Base-by-base conservation (phyloP, 768 basidiomycete genomes). In the Trametes villosa region DNA sequence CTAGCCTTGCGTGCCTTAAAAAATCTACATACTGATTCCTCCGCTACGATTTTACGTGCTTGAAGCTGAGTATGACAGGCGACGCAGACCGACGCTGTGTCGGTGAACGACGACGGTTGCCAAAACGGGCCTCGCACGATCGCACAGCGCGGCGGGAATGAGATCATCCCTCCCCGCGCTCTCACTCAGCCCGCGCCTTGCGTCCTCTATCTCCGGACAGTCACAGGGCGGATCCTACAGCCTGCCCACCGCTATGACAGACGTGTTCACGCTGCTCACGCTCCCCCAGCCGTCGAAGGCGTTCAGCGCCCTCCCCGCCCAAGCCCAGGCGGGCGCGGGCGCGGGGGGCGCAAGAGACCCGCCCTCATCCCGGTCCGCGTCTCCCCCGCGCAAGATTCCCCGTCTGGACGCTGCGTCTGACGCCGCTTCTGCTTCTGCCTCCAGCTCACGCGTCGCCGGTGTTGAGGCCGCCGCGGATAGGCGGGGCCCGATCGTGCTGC, bases 391-490 rank as follows among this genome's bases (percentile, higher is more conserved):
- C 74, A 91, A 92, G 79, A 83, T 83, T 59, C 81, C 86, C 62
- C 86, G 88, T 63, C 76, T 88, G 74, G 82, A 81, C 63, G 76
- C 77, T 67, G 86, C 88, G 78, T 84, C 82, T 74, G 88, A 90
- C 76, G 81, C 86, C 67, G 82, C 82, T 65, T 84, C 86, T 72
- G 84, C 82, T 65, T 84, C 86, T 72, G 83, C 86, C 66, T 85
- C 80, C 73, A 84, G 89, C 65, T 67, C 76, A 65, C 69, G 72
- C 22, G n/a, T 20, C 68, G 64, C 64, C 36, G 45, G 69, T 69
- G 66, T 56, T 30, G 53, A 41, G 52, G 36, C 53, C 33, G 47
- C 34, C 41, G 31, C 42, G 36, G 58, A 64, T 40, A 59, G 50
- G 50, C 57, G 56, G 17, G 81, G 77, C 1, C 77, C 84, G n/a